phyloP scores from a whole-genome alignment of 75 land plant species.

The Selaginella moellendorffii region DNA sequence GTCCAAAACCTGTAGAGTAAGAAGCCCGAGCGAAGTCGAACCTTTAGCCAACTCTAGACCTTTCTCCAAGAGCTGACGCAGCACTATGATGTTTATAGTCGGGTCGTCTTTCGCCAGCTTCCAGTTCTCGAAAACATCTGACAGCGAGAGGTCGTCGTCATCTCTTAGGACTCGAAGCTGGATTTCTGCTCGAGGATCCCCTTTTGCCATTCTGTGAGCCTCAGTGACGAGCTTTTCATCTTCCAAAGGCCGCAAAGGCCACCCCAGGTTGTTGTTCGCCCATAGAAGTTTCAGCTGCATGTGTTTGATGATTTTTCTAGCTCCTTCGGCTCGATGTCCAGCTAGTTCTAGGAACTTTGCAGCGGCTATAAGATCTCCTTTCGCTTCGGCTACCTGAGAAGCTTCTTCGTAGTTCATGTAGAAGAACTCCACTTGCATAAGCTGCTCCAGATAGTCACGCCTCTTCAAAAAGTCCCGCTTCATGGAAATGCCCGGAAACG shows the following conservation, averaged over 20 bases:
- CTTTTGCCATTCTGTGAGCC: background rate
- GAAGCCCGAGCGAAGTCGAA: background rate
- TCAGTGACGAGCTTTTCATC: background rate
- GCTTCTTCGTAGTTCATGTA: conserved; percentile 38
- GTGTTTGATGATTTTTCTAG: conserved; percentile 15
- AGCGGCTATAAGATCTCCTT: conserved; percentile 29
- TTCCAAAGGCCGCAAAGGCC: conserved; percentile 24
- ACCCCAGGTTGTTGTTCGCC: conserved; percentile 27
- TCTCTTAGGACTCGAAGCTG: background rate
- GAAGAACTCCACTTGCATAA: conserved; percentile 30
- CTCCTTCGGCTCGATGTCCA: conserved; percentile 17
- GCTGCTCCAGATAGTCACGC: conserved; percentile 27
- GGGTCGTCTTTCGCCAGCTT: background rate
- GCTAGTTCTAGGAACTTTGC: conserved; percentile 38
- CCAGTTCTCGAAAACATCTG: background rate
- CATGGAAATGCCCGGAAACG: conserved; percentile 26
- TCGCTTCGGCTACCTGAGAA: conserved; percentile 25
- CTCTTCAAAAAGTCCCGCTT: conserved; percentile 25
- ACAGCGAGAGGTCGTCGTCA: background rate
- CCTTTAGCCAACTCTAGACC: background rate
- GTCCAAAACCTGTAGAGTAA: background rate
- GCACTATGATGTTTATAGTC: background rate
- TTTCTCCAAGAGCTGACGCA: background rate
- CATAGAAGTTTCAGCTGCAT: conserved; percentile 29
- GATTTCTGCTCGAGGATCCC: background rate